A percentile compares a stretch with the other conserved stretches of the same genome.
These are phyloP conservation scores for slime mould (Dictyostelium discoideum) DNA, from an alignment of 78 protist species.

Conservation along the genomic window DNA sequence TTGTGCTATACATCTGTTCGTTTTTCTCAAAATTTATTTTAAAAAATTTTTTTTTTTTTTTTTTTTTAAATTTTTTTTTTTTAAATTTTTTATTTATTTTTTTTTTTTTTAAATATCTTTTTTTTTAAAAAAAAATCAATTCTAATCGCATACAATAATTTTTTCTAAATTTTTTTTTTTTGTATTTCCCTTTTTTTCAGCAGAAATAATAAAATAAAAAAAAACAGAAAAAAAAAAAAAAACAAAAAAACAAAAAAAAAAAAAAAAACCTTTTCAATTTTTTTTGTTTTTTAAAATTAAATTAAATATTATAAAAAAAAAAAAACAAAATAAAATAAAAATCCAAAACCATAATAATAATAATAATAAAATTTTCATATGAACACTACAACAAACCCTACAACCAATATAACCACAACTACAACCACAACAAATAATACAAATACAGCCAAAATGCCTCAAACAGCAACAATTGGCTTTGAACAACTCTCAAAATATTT, in stretches of 20 bases:
- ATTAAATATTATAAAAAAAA: neutral
- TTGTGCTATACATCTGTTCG: neutral
- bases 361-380: neutral
- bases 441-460: conserved; percentile 56
- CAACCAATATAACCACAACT: neutral
- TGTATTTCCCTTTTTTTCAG: neutral
- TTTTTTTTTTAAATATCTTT: neutral
- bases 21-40: neutral
- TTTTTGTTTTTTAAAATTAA: neutral
- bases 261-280: neutral
- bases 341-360: too few species aligned
- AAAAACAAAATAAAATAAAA: neutral
- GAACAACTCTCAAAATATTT: conserved; percentile 76
- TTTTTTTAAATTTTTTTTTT: too few species aligned
- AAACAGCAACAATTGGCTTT: conserved; percentile 73
- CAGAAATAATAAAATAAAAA: neutral
- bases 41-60: too few species aligned
- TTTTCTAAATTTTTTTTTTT: too few species aligned
- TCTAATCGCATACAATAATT: neutral
- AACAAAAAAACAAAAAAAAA: neutral
- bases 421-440: neutral
- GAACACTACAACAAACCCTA: neutral
- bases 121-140: neutral
- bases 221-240: neutral
- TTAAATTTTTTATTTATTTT: too few species aligned